Base-by-base conservation (phyloP, 257 asterid species). In the Mitragyna speciosa region DNA sequence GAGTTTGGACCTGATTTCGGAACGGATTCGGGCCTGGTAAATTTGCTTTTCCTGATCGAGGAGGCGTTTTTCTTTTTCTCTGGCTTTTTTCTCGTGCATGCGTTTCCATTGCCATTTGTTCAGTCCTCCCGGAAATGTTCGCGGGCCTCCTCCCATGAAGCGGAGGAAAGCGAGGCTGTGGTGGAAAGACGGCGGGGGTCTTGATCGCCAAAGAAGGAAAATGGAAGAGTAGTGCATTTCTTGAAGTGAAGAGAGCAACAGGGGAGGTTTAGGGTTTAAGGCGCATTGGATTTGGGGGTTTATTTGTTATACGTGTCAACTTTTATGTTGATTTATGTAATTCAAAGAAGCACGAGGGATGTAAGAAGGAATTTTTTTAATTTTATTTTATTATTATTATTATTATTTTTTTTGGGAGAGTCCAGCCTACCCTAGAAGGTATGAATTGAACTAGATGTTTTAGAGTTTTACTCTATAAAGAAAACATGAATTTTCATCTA, bases 91-190 rank as follows among this genome's bases (percentile, higher is more conserved):
- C 90, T 95, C 97, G 89, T 93, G 99, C 88, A 93, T 86, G 70
- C 99, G 97, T 70, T 93, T 95, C 98, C 99, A 95, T 81, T 95
- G 99, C 99, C 98, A 93, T 82, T 93, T 92, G 93, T 89, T 95
- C 33, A 95, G 92, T 39, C 99, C 99, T 51, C 99, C 97, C 7
- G 97, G 98, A 63, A 93, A 95, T 6, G 98, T 95, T 16, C 99
- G 92, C 12, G 96, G 94, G 45, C 97, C 97, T 17, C 99, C 98
- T 76, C 98, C 97, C 99, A 95, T 93, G 14, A 79, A 86, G 51
- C 97, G 97, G 85, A 86, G 85, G 76, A 85, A 87, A 30, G 54
- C 77, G 82, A 87, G 86, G 30, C 91, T 61, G 76, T 77, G 65
- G 77, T 61, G 66, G 16, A 81, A 79, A 68, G 71, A 73, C 6